These are phyloP conservation scores for Neurospora tetrasperma DNA, from an alignment of 495 filamentous ascomycete species.

Conservation along the genomic window DNA sequence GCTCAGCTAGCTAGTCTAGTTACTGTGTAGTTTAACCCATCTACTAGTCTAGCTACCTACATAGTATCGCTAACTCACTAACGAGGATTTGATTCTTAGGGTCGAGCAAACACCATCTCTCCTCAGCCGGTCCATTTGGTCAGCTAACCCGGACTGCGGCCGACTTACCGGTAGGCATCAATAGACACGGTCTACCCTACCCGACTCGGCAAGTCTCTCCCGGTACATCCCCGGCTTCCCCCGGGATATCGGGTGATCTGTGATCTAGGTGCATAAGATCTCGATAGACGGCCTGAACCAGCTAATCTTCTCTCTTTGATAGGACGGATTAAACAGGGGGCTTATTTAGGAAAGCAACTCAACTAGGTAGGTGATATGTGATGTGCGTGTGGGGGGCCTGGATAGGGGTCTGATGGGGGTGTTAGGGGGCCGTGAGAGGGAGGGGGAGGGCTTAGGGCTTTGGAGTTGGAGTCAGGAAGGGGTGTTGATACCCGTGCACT, in stretches of 20 bases:
- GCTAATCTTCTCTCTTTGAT: neutral
- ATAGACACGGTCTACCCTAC: neutral
- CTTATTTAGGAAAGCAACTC: neutral
- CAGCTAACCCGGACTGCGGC: no score
- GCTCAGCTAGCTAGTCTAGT: neutral
- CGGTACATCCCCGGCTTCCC: neutral
- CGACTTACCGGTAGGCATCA: neutral
- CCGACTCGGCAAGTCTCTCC: neutral
- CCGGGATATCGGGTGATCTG: neutral
- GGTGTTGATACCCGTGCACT: neutral
- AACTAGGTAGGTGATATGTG: neutral
- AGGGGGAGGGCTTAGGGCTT: neutral
- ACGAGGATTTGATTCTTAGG: neutral
- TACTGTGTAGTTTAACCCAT: neutral
- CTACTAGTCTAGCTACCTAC: no score
- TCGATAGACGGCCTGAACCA: neutral
- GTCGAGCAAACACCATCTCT: neutral
- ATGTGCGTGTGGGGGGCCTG: neutral
- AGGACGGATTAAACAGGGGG: neutral
- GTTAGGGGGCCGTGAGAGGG: neutral
- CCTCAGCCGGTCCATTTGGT: neutral
- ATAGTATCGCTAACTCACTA: neutral
- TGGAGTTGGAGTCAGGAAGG: neutral
- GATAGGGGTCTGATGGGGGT: neutral
- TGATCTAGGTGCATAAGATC: neutral